Percentiles rank a stretch among this genome's conserved stretches.
Conservation (phyloP, 441 rosid genomes). For the Erodium moschatum region DNA sequence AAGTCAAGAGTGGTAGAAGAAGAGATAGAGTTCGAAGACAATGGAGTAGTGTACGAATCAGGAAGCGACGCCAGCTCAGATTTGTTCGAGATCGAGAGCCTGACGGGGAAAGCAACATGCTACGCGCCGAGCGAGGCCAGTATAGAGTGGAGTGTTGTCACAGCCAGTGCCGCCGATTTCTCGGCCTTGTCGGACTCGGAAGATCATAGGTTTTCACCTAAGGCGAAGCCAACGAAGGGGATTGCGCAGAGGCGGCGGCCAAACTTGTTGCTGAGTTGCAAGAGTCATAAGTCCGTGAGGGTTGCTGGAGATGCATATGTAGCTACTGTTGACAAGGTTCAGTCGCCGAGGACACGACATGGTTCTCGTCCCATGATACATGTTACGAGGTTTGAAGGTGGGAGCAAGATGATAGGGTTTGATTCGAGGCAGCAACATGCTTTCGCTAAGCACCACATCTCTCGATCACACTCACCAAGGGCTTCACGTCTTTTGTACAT, state of each 20-base stretch:
- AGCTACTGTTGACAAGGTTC: constrained; percentile 24
- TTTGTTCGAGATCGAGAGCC: constrained; percentile 76
- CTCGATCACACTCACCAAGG: constrained; percentile 29
- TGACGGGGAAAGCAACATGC: constrained; percentile 51
- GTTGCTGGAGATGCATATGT: constrained; percentile 48
- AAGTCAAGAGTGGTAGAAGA: constrained; percentile 17
- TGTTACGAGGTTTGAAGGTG: constrained; percentile 36
- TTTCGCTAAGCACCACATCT: constrained; percentile 25
- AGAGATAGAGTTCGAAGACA: constrained; percentile 20
- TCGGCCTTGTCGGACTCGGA: constrained; percentile 30
- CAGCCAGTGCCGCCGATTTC: constrained; percentile 68
- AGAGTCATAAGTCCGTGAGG: constrained; percentile 53
- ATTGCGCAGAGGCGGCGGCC: constrained; percentile 32
- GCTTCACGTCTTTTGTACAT: constrained; percentile 35
- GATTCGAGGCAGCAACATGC: constrained; percentile 27
- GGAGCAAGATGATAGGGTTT: constrained; percentile 29
- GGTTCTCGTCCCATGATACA: constrained; percentile 16
- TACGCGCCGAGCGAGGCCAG: constrained; percentile 83
- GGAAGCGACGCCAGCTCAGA: constrained; percentile 74
- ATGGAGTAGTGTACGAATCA: constrained; percentile 24
- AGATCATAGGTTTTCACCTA: constrained; percentile 25
- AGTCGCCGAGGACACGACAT: constrained; percentile 17
- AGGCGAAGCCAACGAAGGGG: constrained; percentile 22
- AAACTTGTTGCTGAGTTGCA: constrained; percentile 51
- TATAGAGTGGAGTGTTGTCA: constrained; percentile 80